Percentiles rank a stretch among this genome's conserved stretches.
phyloP scores from a whole-genome alignment of 176 grass and related monocot species.

The Oropetium thomaeum region DNA sequence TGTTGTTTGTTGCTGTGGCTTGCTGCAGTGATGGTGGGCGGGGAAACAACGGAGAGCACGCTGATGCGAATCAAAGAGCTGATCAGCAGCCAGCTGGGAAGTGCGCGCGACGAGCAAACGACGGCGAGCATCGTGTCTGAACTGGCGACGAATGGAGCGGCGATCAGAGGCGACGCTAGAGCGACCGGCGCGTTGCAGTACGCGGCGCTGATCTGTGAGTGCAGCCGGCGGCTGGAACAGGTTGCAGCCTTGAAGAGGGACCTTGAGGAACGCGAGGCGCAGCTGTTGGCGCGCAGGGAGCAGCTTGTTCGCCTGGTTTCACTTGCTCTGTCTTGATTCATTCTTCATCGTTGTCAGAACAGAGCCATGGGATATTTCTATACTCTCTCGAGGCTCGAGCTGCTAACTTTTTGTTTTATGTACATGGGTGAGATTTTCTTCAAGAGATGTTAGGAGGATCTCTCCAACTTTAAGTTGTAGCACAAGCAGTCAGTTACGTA shows the following conservation, averaged over 20 bases:
- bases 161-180: not conserved
- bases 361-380: no score
- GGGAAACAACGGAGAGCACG: not conserved
- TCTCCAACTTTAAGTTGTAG: no score
- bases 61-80: not conserved
- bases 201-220: not conserved
- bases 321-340: no score
- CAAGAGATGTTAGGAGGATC: no score
- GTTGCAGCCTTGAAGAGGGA: conserved; percentile 8
- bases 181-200: not conserved
- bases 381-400: no score
- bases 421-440: no score
- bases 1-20: not conserved
- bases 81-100: no score
- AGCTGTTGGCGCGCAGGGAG: not conserved
- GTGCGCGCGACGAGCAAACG: conserved; percentile 2
- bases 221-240: conserved; percentile 21
- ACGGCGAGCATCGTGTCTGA: not conserved
- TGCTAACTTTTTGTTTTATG: no score
- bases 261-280: conserved; percentile 23
- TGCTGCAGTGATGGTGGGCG: no score
- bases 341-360: no score
- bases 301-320: conserved; percentile 6
- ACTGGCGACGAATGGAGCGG: not conserved
- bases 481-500: no score